phyloP scores from a whole-genome alignment of 2,329 filamentous ascomycete species.

The Exserohilum turcica region DNA sequence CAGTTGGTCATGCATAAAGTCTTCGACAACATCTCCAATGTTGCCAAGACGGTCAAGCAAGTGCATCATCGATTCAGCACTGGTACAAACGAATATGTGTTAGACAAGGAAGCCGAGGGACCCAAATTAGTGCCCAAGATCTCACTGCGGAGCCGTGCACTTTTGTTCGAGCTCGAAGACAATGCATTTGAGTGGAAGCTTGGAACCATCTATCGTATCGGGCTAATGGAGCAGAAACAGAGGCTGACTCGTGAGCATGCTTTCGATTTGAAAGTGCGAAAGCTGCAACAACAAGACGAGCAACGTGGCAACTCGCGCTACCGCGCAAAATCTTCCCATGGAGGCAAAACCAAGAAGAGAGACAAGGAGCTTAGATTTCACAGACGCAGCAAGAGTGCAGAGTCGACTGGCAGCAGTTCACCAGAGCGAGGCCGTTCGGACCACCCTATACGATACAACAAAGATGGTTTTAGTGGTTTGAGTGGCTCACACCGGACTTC shows the following conservation, averaged over 20 bases:
- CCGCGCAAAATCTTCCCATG: slow-evolving; percentile 59
- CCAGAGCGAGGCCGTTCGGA: slow-evolving; percentile 38
- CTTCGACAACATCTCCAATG: slow-evolving; percentile 91
- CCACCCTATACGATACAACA: slow-evolving; percentile 72
- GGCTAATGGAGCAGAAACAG: slow-evolving; percentile 87
- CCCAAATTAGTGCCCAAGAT: slow-evolving; percentile 88
- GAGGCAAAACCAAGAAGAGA: slow-evolving; percentile 45
- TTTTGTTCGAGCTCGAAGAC: slow-evolving; percentile 93
- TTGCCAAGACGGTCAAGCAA: slow-evolving; percentile 83
- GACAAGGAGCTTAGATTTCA: slow-evolving; percentile 41
- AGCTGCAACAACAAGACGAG: slow-evolving; percentile 69
- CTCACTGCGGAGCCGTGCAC: slow-evolving; percentile 77
- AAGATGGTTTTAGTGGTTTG: slow-evolving; percentile 74
- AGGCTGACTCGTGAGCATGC: slow-evolving; percentile 88
- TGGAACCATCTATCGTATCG: slow-evolving; percentile 88
- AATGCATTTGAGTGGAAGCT: slow-evolving; percentile 98
- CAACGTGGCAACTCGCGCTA: slow-evolving; percentile 56
- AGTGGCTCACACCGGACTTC: slow-evolving; percentile 74
- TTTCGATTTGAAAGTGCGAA: slow-evolving; percentile 84
- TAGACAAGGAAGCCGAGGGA: slow-evolving; percentile 81
- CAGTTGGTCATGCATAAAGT: slow-evolving; percentile 88
- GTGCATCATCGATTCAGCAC: slow-evolving; percentile 92
- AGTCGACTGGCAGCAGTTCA: slow-evolving; percentile 33
- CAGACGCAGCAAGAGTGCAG: slow-evolving; percentile 49
- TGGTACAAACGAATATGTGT: slow-evolving; percentile 83